These are phyloP conservation scores for Puccinia horiana DNA, from an alignment of 1,284 basidiomycete genomes.

Conservation along the genomic window DNA sequence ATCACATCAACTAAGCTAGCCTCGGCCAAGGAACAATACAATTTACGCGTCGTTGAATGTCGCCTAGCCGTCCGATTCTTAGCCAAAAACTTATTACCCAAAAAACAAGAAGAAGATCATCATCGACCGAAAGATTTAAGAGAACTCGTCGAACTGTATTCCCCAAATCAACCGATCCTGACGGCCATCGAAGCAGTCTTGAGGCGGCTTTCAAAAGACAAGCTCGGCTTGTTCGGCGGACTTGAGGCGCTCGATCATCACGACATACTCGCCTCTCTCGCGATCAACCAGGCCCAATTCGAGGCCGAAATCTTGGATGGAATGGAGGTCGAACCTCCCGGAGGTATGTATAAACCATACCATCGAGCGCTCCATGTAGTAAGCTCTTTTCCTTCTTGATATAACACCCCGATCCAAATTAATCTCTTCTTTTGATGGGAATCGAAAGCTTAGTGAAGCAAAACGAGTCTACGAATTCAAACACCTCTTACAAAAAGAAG, in stretches of 20 bases:
- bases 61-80: conserved; percentile 12
- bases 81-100: neutral
- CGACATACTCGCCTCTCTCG: neutral
- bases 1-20: conserved; percentile 37
- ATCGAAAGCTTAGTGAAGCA: conserved; percentile 28
- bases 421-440: neutral
- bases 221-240: neutral
- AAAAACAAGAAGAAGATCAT: no score
- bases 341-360: conserved; percentile 8
- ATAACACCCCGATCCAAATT: neutral
- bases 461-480: conserved; percentile 26
- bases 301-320: conserved; percentile 20
- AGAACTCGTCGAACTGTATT: conserved; percentile 4
- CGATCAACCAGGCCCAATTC: conserved; percentile 10
- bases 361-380: conserved; percentile 36
- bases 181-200: neutral
- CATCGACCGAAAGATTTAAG: conserved; percentile 1
- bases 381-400: neutral
- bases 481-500: neutral
- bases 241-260: neutral
- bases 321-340: conserved; percentile 18
- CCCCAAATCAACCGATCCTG: neutral
- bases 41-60: conserved; percentile 38
- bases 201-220: neutral
- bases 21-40: conserved; percentile 34